Conservation (phyloP, 805 yeast species). For the Starmerella khaoyaiensis region DNA sequence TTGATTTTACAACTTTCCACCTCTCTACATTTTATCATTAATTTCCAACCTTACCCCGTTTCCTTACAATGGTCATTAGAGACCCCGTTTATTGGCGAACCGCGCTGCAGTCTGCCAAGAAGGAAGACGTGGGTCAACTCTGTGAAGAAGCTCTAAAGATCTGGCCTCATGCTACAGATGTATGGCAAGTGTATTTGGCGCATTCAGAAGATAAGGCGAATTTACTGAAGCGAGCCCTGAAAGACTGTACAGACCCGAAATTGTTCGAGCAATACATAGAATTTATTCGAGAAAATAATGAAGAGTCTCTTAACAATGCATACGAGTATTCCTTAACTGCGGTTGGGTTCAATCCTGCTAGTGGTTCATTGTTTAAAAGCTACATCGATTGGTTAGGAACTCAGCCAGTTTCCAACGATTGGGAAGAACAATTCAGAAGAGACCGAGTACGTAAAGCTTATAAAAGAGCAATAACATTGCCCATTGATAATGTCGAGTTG, state of each 20-base stretch:
- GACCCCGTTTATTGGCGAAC: conserved; percentile 10
- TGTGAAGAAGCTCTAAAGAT: conserved; percentile 42
- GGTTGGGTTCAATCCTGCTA: conserved; percentile 65
- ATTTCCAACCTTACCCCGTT: no score
- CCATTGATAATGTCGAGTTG: conserved; percentile 58
- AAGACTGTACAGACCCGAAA: conserved; percentile 47
- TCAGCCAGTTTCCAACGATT: conserved; percentile 44
- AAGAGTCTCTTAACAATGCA: conserved; percentile 80
- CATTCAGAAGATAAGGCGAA: conserved; percentile 40
- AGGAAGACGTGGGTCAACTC: conserved; percentile 1
- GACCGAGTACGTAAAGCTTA: conserved; percentile 65
- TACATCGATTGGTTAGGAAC: conserved; percentile 64
- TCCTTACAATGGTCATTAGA: conserved; percentile 1
- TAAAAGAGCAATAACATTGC: conserved; percentile 58
- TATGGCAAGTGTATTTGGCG: conserved; percentile 61
- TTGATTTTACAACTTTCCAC: no score
- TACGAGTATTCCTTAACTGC: conserved; percentile 68
- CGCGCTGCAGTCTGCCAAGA: neutral
- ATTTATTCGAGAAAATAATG: conserved; percentile 56
- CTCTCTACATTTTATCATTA: no score
- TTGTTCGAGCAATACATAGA: conserved; percentile 68
- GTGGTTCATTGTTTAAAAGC: conserved; percentile 67
- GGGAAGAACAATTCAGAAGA: conserved; percentile 81
- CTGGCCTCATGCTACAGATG: conserved; percentile 55
- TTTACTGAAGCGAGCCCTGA: conserved; percentile 51